Base-by-base conservation (phyloP, 257 asterid genomes). In the Forsythia viridissima region DNA sequence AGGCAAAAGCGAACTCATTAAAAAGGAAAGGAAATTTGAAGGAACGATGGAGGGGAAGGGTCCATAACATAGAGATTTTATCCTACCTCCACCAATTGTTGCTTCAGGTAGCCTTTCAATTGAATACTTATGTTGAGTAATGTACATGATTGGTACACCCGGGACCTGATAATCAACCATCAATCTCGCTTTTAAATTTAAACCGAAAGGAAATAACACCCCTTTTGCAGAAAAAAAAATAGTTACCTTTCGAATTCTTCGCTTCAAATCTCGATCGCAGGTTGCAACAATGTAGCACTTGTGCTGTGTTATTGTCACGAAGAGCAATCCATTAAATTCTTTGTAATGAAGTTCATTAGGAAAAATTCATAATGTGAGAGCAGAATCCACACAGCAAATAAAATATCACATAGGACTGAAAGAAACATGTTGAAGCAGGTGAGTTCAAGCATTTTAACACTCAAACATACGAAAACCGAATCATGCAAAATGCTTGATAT, bases 251-350 rank as follows among this genome's bases (percentile, higher is more conserved):
- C 99, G 90, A 52, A 95, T 93, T 88, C 99, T 91, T 12, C 99
- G 91, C 90, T 96, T 96, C 83, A 96, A 86, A 79, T 96, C 97
- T 77, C 99, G 87, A 91, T 95, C 99, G 70, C 98, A 93, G 76
- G 99, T 96, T 61, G 99, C 99, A 63, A 96, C 97, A 34, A 96
- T 89, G 88, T 90, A 96, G 92, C 98, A 93, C 80, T 93, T 96
- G 82, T 92, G 97, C 98, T 96, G 93, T 86, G 74, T 72, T 71
- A 77, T 66, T 43, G 70, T 67, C 82, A 83, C 40, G 69, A 73
- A 63, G 80, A 38, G 67, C 15, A 81, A 42, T 36, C 0, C 1
- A 77, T 80, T 63, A 76, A 57, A 48, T 41, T 68, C 18, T 43
- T 76, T 51, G 55, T 65, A 18, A 44, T 13, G 7, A 68, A 73